phyloP scores from a whole-genome alignment of 2,329 filamentous ascomycete genomes.

The Aspergillus chevalieri region DNA sequence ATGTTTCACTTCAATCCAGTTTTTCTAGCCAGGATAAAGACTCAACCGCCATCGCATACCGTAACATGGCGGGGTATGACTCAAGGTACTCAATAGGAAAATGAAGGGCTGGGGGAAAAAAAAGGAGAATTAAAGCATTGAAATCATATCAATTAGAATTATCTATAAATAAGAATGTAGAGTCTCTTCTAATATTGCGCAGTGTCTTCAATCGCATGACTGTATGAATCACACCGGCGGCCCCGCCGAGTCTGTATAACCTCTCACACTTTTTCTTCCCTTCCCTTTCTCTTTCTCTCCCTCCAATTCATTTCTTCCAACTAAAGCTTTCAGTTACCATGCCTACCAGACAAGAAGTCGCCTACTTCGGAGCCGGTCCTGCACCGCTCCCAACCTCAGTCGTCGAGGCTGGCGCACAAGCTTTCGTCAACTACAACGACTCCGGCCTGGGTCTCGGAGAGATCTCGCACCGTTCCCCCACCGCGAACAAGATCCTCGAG shows the following conservation, averaged over 20 bases:
- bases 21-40: no score
- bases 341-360: slow-evolving; percentile 67
- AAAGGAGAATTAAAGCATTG: no score
- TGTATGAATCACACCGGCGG: no score
- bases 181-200: no score
- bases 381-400: slow-evolving; percentile 78
- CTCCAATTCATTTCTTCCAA: not conserved
- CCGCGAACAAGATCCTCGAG: slow-evolving; percentile 72
- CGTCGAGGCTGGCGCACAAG: slow-evolving; percentile 67
- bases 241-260: not conserved
- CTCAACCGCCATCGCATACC: no score
- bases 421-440: slow-evolving; percentile 73
- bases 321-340: slow-evolving; percentile 29
- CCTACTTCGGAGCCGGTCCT: slow-evolving; percentile 87
- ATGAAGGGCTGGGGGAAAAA: no score
- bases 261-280: not conserved
- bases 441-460: slow-evolving; percentile 83
- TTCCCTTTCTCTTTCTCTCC: not conserved
- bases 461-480: slow-evolving; percentile 77
- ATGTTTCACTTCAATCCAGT: no score
- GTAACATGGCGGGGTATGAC: no score
- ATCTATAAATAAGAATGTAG: no score
- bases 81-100: no score
- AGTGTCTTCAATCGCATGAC: no score
- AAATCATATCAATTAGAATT: no score